Percentiles rank a stretch among this genome's conserved stretches.
phyloP scores from a whole-genome alignment of 2,329 filamentous ascomycete species.

The Colletotrichum horii region DNA sequence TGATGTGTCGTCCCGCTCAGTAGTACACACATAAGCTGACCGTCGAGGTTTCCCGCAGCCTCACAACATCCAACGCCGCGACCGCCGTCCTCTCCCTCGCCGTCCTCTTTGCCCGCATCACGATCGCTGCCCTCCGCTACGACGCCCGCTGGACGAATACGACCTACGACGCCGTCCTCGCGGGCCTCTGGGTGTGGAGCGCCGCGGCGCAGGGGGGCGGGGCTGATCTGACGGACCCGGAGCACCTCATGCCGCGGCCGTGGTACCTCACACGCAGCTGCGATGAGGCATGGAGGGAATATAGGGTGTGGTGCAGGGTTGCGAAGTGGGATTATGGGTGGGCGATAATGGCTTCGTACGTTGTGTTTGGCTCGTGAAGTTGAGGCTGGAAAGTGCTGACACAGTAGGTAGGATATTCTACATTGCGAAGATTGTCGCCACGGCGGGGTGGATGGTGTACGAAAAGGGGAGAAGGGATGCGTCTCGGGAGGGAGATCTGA shows the following conservation, averaged over 20 bases:
- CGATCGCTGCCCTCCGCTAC: constrained; percentile 27
- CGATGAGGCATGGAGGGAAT: background rate
- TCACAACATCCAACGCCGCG: constrained; percentile 32
- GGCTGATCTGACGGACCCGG: constrained; percentile 28
- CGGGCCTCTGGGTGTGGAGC: constrained; percentile 30
- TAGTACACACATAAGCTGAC: background rate
- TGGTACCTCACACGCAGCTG: constrained; percentile 32
- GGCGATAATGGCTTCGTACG: background rate
- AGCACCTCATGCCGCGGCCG: constrained; percentile 27
- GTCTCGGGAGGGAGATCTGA: background rate
- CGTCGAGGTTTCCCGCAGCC: constrained; percentile 10
- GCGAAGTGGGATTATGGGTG: background rate
- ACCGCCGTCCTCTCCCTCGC: constrained; percentile 33
- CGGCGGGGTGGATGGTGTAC: background rate
- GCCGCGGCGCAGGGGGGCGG: constrained; percentile 23
- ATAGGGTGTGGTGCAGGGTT: background rate
- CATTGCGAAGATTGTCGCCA: background rate
- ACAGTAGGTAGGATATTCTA: background rate
- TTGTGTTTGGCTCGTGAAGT: background rate
- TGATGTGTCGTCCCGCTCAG: too few relatives aligned
- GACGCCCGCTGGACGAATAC: constrained; percentile 21
- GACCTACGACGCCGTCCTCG: constrained; percentile 33
- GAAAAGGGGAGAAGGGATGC: background rate
- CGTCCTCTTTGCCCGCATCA: constrained; percentile 28
- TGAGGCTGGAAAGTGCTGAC: background rate